Evolutionary conservation across 768 basidiomycete species (phyloP).

Genomic region (Hortiboletus flavorubellus): DNA sequence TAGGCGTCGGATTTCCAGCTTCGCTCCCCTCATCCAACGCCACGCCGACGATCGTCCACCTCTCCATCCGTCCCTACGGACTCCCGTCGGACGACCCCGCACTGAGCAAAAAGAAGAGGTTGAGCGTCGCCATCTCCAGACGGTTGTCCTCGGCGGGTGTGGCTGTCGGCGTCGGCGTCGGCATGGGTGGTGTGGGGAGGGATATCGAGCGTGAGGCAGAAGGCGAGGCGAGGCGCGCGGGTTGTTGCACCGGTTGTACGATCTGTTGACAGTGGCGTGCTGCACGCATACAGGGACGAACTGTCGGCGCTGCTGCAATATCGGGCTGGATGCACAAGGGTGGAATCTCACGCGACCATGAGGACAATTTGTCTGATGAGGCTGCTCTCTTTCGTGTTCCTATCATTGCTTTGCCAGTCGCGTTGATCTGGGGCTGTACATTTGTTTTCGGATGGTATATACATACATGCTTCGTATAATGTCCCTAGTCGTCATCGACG

Average conservation of each 20-base stretch:
- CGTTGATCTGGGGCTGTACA: constrained; percentile 5
- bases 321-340: neutral
- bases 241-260: constrained; percentile 39
- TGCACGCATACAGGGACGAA: neutral
- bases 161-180: neutral
- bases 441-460: constrained; percentile 8
- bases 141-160: constrained; percentile 16
- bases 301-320: neutral
- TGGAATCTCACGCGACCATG: neutral
- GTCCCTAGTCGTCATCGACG: neutral
- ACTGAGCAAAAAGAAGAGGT: constrained; percentile 53
- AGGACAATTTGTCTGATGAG: neutral
- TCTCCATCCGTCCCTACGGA: constrained; percentile 63
- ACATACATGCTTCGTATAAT: constrained; percentile 4
- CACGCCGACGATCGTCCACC: constrained; percentile 65
- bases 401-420: neutral
- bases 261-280: constrained; percentile 30
- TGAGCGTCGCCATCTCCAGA: constrained; percentile 28
- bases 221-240: constrained; percentile 17
- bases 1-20: constrained; percentile 33
- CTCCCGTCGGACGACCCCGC: constrained; percentile 47
- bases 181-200: neutral
- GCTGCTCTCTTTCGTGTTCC: neutral
- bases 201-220: constrained; percentile 8
- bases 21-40: constrained; percentile 26